phyloP scores from a whole-genome alignment of 768 basidiomycete genomes.

The Suillus subaureus region DNA sequence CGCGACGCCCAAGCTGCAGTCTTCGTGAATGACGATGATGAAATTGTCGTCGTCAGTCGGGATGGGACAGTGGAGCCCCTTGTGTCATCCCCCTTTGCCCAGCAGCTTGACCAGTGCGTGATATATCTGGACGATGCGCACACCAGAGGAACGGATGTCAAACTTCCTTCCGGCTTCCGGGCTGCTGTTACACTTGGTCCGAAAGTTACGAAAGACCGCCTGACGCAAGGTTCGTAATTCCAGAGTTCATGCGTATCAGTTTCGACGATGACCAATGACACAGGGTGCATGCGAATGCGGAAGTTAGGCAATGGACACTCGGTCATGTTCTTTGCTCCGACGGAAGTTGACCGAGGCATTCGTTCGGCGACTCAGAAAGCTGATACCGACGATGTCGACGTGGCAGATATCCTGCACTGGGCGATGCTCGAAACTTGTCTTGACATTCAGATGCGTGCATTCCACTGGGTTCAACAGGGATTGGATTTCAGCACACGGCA shows the following conservation, averaged over 20 bases:
- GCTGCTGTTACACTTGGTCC: constrained; percentile 53
- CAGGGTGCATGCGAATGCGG: constrained; percentile 59
- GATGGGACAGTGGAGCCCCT: background rate
- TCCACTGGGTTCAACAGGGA: constrained; percentile 47
- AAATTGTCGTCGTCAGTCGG: background rate
- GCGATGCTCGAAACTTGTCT: constrained; percentile 45
- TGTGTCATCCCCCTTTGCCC: background rate
- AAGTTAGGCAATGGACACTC: constrained; percentile 49
- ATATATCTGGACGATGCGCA: background rate
- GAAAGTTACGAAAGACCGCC: constrained; percentile 50
- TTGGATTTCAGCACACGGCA: constrained; percentile 21
- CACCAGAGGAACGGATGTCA: constrained; percentile 26
- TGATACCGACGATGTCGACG: background rate
- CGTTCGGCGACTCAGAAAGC: constrained; percentile 25
- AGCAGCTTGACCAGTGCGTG: background rate
- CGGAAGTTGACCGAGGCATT: constrained; percentile 41
- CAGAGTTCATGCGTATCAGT: background rate
- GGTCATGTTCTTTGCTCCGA: constrained; percentile 47
- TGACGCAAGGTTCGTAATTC: background rate
- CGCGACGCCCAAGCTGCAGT: background rate
- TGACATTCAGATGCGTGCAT: constrained; percentile 40
- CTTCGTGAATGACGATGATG: background rate
- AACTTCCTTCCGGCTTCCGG: constrained; percentile 40
- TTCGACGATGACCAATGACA: background rate
- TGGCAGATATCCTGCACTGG: constrained; percentile 45